Conservation (phyloP, 176 grass and related monocot genomes). For the Cenchrus purpureus region DNA sequence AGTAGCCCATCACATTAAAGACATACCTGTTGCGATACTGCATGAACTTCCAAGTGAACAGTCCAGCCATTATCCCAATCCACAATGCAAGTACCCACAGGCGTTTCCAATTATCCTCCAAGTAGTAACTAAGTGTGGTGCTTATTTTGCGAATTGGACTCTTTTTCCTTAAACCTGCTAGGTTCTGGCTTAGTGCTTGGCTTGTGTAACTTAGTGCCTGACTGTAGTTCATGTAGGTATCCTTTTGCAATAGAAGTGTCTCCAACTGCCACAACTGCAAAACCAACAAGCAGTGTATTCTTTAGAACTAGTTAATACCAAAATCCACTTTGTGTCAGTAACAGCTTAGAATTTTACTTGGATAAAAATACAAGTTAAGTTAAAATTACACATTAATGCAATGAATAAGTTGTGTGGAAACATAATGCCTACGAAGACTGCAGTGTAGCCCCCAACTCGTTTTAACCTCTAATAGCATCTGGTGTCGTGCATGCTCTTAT, state of each 20-base stretch:
- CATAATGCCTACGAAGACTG: slow-evolving; percentile 5
- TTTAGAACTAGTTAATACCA: neutral
- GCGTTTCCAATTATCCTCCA: slow-evolving; percentile 97
- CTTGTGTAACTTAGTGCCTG: slow-evolving; percentile 96
- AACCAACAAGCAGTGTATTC: neutral
- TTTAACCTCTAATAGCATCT: slow-evolving; percentile 22
- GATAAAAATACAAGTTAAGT: neutral
- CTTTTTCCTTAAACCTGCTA: slow-evolving; percentile 67
- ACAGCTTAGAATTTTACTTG: neutral
- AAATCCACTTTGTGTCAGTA: neutral
- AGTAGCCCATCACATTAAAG: slow-evolving; percentile 94
- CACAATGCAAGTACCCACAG: slow-evolving; percentile 90
- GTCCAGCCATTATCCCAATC: slow-evolving; percentile 76
- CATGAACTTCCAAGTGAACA: slow-evolving; percentile 94
- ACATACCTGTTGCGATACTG: slow-evolving; percentile 81
- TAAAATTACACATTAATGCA: neutral
- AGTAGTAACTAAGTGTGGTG: slow-evolving; percentile 71
- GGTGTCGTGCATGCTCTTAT: neutral
- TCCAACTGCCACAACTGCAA: slow-evolving; percentile 96
- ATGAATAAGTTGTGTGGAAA: neutral
- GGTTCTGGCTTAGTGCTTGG: slow-evolving; percentile 91
- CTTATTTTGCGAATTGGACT: slow-evolving; percentile 75
- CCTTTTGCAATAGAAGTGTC: slow-evolving; percentile 91
- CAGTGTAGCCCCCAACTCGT: neutral
- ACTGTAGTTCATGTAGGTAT: slow-evolving; percentile 94